Evolutionary conservation across 1,284 basidiomycete species (phyloP).

Genomic region (Limonomyces culmigenus): DNA sequence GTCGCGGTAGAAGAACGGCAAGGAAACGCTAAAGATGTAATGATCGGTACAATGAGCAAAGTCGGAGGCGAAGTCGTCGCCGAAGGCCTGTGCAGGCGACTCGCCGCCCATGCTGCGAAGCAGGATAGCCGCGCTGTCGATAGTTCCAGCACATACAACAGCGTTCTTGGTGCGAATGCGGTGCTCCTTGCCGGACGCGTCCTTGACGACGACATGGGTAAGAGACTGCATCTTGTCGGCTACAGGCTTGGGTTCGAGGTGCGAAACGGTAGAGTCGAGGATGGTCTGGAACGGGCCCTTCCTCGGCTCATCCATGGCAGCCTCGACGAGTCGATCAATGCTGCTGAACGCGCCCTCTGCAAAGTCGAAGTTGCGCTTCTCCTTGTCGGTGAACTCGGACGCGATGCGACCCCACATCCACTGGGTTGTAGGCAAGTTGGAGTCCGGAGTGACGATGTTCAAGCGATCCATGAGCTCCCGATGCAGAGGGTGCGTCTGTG

Average conservation of each 20-base stretch:
- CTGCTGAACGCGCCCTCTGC: conserved; percentile 9
- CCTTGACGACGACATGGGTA: conserved; percentile 3
- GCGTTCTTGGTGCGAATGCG: conserved; percentile 5
- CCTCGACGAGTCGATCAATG: conserved; percentile 9
- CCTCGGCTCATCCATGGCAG: conserved; percentile 10
- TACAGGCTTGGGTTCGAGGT: conserved; percentile 2
- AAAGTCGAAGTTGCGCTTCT: conserved; percentile 7
- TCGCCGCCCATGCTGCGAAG: conserved; percentile 6
- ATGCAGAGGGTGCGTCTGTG: conserved; percentile 6
- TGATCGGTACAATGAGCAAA: conserved; percentile 8
- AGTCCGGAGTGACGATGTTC: conserved; percentile 3
- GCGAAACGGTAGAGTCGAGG: conserved; percentile 6
- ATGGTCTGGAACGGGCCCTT: conserved; percentile 7
- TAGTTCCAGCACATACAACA: conserved; percentile 8
- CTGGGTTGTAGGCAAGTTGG: conserved; percentile 2
- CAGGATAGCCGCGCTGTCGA: conserved; percentile 8
- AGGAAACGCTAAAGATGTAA: conserved; percentile 6
- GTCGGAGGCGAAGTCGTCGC: neutral
- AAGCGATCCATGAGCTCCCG: conserved; percentile 8
- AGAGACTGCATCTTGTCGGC: neutral
- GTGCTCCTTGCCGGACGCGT: conserved; percentile 2
- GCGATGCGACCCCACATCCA: conserved; percentile 10
- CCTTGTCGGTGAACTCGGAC: conserved; percentile 8
- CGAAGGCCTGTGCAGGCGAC: neutral
- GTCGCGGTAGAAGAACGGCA: conserved; percentile 7